Evolutionary conservation across 306 rosid genomes (phyloP), one percentile per base, ranked within the genome.

Genomic region (Fragaria nilgerrensis): DNA sequence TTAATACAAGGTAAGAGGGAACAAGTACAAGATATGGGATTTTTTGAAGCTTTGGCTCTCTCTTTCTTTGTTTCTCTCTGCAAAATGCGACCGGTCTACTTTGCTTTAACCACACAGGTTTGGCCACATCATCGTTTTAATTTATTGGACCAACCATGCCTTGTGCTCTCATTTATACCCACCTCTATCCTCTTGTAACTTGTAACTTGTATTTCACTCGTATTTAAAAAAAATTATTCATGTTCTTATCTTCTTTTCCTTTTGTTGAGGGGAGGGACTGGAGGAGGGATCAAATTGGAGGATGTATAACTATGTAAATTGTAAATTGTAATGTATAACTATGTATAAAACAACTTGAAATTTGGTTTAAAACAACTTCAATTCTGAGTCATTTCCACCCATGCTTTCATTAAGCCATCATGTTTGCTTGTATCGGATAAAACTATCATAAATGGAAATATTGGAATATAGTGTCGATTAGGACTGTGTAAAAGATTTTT

Each of bases 101-200:
- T 64, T 39, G 41, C 15, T 47, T 50, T 49, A 23, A 75, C 79
- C 76, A 62, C 52, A 11, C 32, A n/a, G 22, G 56, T 13, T 39
- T 22, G 53, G 77, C 80, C 84, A 75, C 80, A 63, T 70, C 80
- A 61, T 36, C 45, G 2, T n/a, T 68, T 37, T 23, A 59, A 81
- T 81, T 49, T 36, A 70, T 81, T 75, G 73, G 68, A 75, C 53
- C 80, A 75, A 62, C 68, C 41, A 15, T 65, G n/a, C 66, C 59
- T 0, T 79, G 6, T 63, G 68, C 9, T n/a, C 7, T 17, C 32
- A 41, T 32, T 56, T 56, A 20, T 36, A 44, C 32, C 81, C 4
- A 48, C 56, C 66, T 22, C 37, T 72, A 34, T 34, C 71, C 59
- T 23, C 43, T 39, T 39, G 41, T 37, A 37, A 36, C 29, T 47